Evolutionary conservation across 345 rosid species (phyloP).

Genomic region (Populus tremula): DNA sequence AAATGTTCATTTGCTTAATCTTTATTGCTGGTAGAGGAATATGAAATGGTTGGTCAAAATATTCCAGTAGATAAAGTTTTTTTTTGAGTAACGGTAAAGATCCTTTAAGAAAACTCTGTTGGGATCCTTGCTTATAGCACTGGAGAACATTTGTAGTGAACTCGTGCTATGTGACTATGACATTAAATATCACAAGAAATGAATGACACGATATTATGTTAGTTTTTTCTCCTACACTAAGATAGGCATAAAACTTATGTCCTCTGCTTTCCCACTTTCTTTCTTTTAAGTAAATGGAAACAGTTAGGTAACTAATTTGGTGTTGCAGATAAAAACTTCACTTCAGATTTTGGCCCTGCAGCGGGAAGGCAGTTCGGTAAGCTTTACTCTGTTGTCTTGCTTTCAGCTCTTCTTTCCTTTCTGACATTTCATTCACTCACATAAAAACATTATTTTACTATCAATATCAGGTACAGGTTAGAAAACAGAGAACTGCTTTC

Average conservation of each 20-base stretch:
- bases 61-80: background rate
- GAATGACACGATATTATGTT: background rate
- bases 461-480: conserved; percentile 57
- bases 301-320: conserved; percentile 11
- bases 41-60: background rate
- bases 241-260: background rate
- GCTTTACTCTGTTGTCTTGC: conserved; percentile 16
- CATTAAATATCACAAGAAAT: background rate
- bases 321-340: conserved; percentile 80
- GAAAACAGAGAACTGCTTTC: conserved; percentile 94
- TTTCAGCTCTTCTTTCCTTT: conserved; percentile 6
- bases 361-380: conserved; percentile 80
- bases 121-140: background rate
- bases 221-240: conserved; percentile 5
- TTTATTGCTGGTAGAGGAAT: background rate
- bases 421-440: background rate
- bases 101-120: background rate
- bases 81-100: background rate
- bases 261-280: background rate
- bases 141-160: background rate
- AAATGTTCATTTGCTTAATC: background rate
- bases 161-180: background rate
- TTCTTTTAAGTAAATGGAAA: background rate
- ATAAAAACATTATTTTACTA: background rate
- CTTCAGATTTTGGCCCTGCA: conserved; percentile 91